Evolutionary conservation across 345 rosid species (phyloP), one percentile per base, ranked within the genome.

Genomic region (Populus ilicifolia): DNA sequence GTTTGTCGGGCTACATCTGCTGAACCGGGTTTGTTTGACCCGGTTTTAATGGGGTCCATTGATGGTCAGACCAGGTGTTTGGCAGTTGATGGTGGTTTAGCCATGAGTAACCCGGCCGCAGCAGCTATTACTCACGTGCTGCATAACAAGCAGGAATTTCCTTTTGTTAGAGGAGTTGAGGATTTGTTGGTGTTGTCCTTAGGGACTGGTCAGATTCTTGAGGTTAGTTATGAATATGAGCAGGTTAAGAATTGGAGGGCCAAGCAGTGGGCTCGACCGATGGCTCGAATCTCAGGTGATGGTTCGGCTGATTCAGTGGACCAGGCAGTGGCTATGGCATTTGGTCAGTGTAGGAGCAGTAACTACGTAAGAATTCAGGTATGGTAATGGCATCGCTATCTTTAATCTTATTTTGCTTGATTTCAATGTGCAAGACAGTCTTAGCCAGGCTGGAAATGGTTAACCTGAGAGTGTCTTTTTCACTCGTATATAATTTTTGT

Each of bases 51-150:
- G 89, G 80, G 74, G 77, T 95, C 99, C 0, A 83, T 93, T 0
- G 97, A 93, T 67, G 92, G 93, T n/a, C 89, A 74, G 79, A 93
- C 96, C 44, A 76, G 78, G 76, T 96, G 99, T 79, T 74, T 93
- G 39, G 99, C 98, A 13, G 89, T 95, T 14, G 99, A 93, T 35
- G 98, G 98, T 2, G 98, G 96, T 2, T 76, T 93, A 35, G 92
- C 93, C 0, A 93, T 90, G 98, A 90, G 85, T 72, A 95, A 95
- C 78, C 99, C 98, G 11, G 82, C 99, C 2, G 89, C 97, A 2
- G 99, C 99, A 18, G 98, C 99, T 16, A 93, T 95, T 43, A 95
- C 99, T 70, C 99, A 95, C 83, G 99, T 95, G 76, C 81, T 95
- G 72, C 99, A 95, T 59, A 95, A 95, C 82, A 95, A 95, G 88